Base-by-base conservation (phyloP, 129 eudicot genomes). In the Tagetes patula region DNA sequence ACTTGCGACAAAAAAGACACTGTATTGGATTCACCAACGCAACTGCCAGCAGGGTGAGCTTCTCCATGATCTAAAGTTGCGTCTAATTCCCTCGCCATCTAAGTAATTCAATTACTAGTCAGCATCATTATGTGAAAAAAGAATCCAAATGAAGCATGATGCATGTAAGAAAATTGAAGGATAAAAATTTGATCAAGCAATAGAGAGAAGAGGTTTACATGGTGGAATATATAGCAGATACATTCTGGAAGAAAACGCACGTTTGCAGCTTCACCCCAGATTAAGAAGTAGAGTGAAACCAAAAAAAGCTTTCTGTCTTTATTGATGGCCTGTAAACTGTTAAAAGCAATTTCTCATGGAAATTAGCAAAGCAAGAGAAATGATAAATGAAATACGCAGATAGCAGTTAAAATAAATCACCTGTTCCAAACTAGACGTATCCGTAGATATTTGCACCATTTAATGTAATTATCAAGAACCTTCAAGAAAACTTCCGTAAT, bases 261-360 rank as follows among this genome's bases (percentile, higher is more conserved):
- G 70, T 95, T 95, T n/a, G 97, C 97, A 75, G 97, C 99, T 87
- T 95, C 99, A 62, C 99, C 99, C 99, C 99, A 95, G 56, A 95
- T 88, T 65, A 88, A 84, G 75, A 83, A 86, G 82, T 95, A 95
- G 36, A 95, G 76, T 27, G 99, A 90, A 76, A 95, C 82, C 47
- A 95, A 75, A 82, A 90, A 90, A 72, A 95, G 89, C 77, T 86
- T 95, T 79, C 97, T 87, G 72, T 95, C 99, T 82, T 86, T 83
- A 70, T 87, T 86, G 71, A 90, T 90, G 72, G 99, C 99, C 83
- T 90, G 96, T 72, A 91, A 82, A 59, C 99, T 95, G 83, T 67
- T 60, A 34, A 52, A 71, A 78, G 66, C 71, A 77, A 55, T 34
- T 80, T 34, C 61, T 20, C 50, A 31, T 3, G 45, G 13, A 56